Percentiles rank a stretch among this genome's conserved stretches.
phyloP scores from a whole-genome alignment of 305 asterid species.

The Fraxinus paxiana region DNA sequence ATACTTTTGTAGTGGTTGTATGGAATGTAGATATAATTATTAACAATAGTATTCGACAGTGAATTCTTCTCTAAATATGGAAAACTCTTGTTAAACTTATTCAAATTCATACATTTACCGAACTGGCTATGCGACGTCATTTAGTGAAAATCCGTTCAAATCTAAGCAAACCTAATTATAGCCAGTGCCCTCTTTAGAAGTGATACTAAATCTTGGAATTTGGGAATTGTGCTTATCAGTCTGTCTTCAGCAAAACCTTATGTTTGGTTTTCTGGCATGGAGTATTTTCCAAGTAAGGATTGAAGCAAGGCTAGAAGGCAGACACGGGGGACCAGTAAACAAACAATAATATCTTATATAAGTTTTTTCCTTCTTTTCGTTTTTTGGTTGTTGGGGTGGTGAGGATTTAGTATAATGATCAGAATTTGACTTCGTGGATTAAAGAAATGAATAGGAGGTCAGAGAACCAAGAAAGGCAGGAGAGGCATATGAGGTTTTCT shows the following conservation, averaged over 20 bases:
- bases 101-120: neutral
- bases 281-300: neutral
- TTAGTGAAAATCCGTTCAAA: neutral
- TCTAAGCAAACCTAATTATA: neutral
- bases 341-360: neutral
- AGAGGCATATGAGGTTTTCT: neutral
- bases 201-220: neutral
- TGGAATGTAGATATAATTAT: neutral
- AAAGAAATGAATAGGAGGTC: neutral
- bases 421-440: neutral
- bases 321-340: neutral
- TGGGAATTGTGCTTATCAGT: neutral
- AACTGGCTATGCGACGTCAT: neutral
- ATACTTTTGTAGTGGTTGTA: neutral
- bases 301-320: neutral
- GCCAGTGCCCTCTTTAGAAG: neutral
- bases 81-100: neutral
- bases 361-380: neutral
- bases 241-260: conserved; percentile 6
- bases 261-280: neutral
- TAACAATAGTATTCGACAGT: neutral
- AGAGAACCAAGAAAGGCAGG: neutral
- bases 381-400: neutral
- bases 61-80: neutral
- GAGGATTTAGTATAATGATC: neutral